phyloP scores from a whole-genome alignment of 495 filamentous ascomycete species.

The Neurospora africana region DNA sequence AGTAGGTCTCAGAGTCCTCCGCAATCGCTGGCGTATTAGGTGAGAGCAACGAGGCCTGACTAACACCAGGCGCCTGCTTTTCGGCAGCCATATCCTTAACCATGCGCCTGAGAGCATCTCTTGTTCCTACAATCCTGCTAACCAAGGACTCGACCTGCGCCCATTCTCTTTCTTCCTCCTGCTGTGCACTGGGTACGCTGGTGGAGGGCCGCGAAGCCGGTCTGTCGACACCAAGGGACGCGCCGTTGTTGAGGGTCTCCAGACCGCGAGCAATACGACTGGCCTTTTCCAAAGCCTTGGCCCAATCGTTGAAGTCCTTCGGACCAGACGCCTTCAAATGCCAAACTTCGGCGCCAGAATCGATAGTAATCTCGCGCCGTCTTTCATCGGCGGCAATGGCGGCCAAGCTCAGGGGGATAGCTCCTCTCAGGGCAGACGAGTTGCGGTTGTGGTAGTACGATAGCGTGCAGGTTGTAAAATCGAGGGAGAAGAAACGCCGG shows the following conservation, averaged over 20 bases:
- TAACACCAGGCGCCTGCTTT: constrained; percentile 22
- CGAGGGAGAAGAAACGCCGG: constrained; percentile 84
- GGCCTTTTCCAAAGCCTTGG: constrained; percentile 70
- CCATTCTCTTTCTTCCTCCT: constrained; percentile 74
- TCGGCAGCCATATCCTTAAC: constrained; percentile 74
- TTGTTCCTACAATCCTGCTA: constrained; percentile 69
- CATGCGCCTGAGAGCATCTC: constrained; percentile 76
- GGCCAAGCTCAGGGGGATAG: constrained; percentile 83
- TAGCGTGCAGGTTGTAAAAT: constrained; percentile 80
- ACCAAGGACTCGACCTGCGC: constrained; percentile 70
- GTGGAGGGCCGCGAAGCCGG: constrained; percentile 11
- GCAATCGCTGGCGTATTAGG: constrained; percentile 26
- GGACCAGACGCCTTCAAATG: constrained; percentile 76
- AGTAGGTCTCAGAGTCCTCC: constrained; percentile 38
- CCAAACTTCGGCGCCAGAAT: constrained; percentile 95
- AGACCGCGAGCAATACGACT: constrained; percentile 44
- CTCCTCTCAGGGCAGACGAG: constrained; percentile 78
- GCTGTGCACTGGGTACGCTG: constrained; percentile 16
- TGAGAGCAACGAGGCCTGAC: constrained; percentile 26
- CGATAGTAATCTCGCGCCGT: constrained; percentile 84
- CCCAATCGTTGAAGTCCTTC: constrained; percentile 82
- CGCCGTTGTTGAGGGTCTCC: constrained; percentile 18
- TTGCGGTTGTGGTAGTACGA: constrained; percentile 94
- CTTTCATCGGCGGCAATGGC: constrained; percentile 81
- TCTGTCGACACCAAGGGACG: not conserved